Evolutionary conservation across 345 rosid species (phyloP).

Genomic region (Melaleuca quinquenervia): DNA sequence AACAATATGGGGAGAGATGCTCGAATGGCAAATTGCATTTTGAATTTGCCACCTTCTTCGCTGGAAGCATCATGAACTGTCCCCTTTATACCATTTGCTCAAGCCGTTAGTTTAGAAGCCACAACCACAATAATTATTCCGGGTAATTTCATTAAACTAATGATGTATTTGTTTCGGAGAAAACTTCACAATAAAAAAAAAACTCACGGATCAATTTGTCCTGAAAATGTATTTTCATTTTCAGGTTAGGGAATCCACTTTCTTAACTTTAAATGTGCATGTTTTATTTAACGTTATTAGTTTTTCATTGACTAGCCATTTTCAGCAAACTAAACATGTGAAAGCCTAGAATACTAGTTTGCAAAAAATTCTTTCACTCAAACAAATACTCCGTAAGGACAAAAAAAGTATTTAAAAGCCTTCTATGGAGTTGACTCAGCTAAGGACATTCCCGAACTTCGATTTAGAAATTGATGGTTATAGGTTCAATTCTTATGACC

Average conservation of each 20-base stretch:
- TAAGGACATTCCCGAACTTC: background rate
- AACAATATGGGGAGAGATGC: background rate
- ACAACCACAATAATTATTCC: background rate
- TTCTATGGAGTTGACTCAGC: background rate
- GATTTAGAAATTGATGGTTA: background rate
- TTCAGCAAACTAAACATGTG: fast-evolving
- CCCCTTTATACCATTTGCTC: background rate
- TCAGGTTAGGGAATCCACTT: too few species aligned
- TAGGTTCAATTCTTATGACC: background rate
- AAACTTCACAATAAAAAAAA: too few species aligned
- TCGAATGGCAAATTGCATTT: background rate
- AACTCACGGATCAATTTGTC: too few species aligned
- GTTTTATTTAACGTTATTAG: too few species aligned
- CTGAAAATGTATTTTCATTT: background rate
- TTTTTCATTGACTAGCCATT: background rate
- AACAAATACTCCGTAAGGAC: background rate
- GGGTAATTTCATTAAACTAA: background rate
- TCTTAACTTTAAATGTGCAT: too few species aligned
- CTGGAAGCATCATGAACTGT: background rate
- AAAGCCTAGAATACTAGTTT: too few species aligned
- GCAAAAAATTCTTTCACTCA: background rate
- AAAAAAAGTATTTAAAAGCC: background rate
- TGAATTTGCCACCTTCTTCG: background rate
- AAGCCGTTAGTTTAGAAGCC: background rate
- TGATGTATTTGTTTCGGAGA: too few species aligned